Percentiles rank a stretch among this genome's conserved stretches.
phyloP scores from a whole-genome alignment of 441 rosid genomes.

The Metrosideros polymorpha region DNA sequence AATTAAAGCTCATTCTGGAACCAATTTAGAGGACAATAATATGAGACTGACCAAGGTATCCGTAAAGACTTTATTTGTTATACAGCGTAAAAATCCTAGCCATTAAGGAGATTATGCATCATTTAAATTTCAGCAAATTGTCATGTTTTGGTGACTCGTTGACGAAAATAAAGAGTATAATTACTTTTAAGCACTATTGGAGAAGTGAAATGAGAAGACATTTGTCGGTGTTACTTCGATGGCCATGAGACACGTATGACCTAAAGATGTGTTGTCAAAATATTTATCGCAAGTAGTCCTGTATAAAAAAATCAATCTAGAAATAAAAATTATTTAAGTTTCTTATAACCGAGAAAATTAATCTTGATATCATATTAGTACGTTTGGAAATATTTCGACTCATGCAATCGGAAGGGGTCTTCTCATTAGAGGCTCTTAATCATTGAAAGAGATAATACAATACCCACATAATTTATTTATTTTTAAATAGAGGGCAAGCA shows the following conservation, averaged over 20 bases:
- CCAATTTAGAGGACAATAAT: background rate
- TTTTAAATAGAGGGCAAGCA: background rate
- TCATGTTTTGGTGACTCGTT: background rate
- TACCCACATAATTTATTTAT: background rate
- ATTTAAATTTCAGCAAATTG: background rate
- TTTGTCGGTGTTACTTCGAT: background rate
- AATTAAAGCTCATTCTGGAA: background rate
- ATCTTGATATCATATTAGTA: background rate
- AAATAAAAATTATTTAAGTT: background rate
- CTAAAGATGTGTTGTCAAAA: fast-evolving
- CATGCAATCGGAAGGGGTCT: background rate
- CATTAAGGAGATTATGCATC: background rate
- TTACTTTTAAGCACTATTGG: background rate
- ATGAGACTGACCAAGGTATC: background rate
- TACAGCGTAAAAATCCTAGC: background rate
- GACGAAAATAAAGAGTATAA: background rate
- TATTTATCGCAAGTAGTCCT: background rate
- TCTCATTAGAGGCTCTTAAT: background rate
- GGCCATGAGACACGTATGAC: background rate
- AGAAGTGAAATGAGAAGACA: background rate
- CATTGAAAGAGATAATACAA: background rate
- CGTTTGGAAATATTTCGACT: background rate
- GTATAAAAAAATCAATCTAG: background rate
- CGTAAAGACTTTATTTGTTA: background rate
- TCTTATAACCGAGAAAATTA: background rate